These are phyloP conservation scores for Aureobasidium musti DNA, from an alignment of 2,329 filamentous ascomycete species.

Conservation along the genomic window DNA sequence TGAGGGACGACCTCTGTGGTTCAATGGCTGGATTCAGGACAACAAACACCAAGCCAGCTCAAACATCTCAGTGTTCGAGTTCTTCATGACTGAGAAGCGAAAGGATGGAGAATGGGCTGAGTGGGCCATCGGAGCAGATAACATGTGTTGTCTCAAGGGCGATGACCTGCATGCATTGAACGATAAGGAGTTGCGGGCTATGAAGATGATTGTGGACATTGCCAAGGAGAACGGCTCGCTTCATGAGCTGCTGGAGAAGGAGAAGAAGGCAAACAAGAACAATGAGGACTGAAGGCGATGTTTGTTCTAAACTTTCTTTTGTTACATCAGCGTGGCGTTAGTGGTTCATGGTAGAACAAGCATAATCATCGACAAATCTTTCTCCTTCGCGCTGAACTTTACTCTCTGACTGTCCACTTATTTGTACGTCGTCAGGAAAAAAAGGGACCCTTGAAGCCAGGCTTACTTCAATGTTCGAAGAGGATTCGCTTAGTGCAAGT, in stretches of 20 bases:
- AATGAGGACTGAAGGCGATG: not conserved
- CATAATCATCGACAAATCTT: not conserved
- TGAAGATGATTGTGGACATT: constrained; percentile 40
- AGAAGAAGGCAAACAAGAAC: not conserved
- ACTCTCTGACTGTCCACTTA: not conserved
- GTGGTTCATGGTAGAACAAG: not conserved
- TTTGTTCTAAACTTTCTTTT: not conserved
- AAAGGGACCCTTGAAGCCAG: too few relatives aligned
- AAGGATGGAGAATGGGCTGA: constrained; percentile 35
- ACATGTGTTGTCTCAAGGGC: constrained; percentile 42
- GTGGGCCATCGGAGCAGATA: constrained; percentile 43
- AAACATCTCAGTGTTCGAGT: constrained; percentile 43
- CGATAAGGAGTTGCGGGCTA: constrained; percentile 35
- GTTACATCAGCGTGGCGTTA: not conserved
- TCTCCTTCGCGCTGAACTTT: not conserved
- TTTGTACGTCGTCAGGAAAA: too few relatives aligned
- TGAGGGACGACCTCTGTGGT: constrained; percentile 49
- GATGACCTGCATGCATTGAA: constrained; percentile 36
- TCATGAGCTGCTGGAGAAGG: not conserved
- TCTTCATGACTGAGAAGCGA: constrained; percentile 38
- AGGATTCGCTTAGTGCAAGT: too few relatives aligned
- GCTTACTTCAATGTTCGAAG: too few relatives aligned
- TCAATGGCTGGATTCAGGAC: constrained; percentile 50
- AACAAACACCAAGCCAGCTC: constrained; percentile 47
- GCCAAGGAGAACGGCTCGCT: constrained; percentile 32